phyloP scores from a whole-genome alignment of 1,139 yeast species.

The Suhomyces bolitotheri region DNA sequence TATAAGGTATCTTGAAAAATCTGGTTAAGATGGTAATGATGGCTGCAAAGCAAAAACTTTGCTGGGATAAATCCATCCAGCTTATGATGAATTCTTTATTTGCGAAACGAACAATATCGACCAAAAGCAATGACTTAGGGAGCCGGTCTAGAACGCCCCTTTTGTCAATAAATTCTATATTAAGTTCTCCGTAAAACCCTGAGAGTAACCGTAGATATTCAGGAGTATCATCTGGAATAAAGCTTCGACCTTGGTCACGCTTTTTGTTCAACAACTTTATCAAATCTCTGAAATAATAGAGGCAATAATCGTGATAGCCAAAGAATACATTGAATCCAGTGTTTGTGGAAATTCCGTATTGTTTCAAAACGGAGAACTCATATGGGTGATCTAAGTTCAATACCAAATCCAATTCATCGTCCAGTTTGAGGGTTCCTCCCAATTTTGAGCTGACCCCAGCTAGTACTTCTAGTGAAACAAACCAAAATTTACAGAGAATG shows the following conservation, averaged over 20 bases:
- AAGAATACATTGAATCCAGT: constrained; percentile 19
- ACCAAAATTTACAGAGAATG: constrained; percentile 23
- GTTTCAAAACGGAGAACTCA: constrained; percentile 17
- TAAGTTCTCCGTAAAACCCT: constrained; percentile 12
- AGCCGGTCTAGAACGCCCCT: constrained; percentile 11
- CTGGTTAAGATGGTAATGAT: constrained; percentile 19
- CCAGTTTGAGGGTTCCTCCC: constrained; percentile 21
- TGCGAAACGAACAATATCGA: constrained; percentile 15
- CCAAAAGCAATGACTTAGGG: constrained; percentile 13
- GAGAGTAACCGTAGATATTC: constrained; percentile 20
- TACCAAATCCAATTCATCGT: constrained; percentile 18
- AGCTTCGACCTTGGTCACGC: constrained; percentile 9
- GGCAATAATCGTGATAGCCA: constrained; percentile 19
- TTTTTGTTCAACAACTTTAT: constrained; percentile 18
- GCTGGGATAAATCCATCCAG: constrained; percentile 24
- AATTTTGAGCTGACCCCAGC: constrained; percentile 20
- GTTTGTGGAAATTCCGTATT: constrained; percentile 16
- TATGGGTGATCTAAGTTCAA: constrained; percentile 13
- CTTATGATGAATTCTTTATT: constrained; percentile 13
- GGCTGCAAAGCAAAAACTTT: constrained; percentile 19
- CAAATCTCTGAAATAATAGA: constrained; percentile 17
- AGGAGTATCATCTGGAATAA: constrained; percentile 13
- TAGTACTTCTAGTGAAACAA: constrained; percentile 20
- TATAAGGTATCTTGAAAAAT: constrained; percentile 14
- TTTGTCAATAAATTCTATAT: constrained; percentile 12